A percentile compares a stretch with the other conserved stretches of the same genome.
These are phyloP conservation scores for Hygrocybe punicea DNA, from an alignment of 768 basidiomycete genomes.

Conservation along the genomic window DNA sequence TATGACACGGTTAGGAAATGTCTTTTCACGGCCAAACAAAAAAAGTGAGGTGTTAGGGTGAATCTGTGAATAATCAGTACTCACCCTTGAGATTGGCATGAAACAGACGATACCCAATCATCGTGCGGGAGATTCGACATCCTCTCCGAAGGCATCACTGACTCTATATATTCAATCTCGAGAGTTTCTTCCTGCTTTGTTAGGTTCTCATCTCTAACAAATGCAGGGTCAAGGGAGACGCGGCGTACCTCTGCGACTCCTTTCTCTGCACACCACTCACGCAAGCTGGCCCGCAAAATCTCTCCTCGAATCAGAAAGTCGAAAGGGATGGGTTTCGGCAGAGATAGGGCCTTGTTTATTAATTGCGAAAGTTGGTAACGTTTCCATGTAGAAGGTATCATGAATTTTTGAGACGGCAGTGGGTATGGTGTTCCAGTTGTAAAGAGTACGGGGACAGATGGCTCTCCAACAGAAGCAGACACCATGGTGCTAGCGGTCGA, in stretches of 20 bases:
- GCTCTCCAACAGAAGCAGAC: slow-evolving; percentile 6
- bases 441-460: slow-evolving; percentile 59
- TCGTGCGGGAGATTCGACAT: slow-evolving; percentile 79
- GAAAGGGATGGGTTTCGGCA: slow-evolving; percentile 76
- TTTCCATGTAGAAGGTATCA: slow-evolving; percentile 86
- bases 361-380: slow-evolving; percentile 97
- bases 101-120: slow-evolving; percentile 89
- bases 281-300: slow-evolving; percentile 66
- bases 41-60: slow-evolving; percentile 3
- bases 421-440: slow-evolving; percentile 70
- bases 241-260: slow-evolving; percentile 63
- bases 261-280: slow-evolving; percentile 70
- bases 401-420: slow-evolving; percentile 83
- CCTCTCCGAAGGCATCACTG: slow-evolving; percentile 80
- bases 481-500: background rate
- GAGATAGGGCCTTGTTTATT: slow-evolving; percentile 87
- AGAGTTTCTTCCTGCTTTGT: slow-evolving; percentile 75
- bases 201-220: slow-evolving; percentile 2
- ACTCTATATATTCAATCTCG: slow-evolving; percentile 89
- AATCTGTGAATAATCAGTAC: slow-evolving; percentile 7
- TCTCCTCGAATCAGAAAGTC: slow-evolving; percentile 89
- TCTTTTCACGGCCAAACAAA: slow-evolving; percentile 36
- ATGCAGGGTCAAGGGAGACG: background rate
- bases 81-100: slow-evolving; percentile 56
- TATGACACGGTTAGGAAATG: slow-evolving; percentile 77